Evolutionary conservation across 371 early-diverging fungal species (phyloP), one percentile per base, ranked within the genome.

Genomic region (Rhizopus stolonifer): DNA sequence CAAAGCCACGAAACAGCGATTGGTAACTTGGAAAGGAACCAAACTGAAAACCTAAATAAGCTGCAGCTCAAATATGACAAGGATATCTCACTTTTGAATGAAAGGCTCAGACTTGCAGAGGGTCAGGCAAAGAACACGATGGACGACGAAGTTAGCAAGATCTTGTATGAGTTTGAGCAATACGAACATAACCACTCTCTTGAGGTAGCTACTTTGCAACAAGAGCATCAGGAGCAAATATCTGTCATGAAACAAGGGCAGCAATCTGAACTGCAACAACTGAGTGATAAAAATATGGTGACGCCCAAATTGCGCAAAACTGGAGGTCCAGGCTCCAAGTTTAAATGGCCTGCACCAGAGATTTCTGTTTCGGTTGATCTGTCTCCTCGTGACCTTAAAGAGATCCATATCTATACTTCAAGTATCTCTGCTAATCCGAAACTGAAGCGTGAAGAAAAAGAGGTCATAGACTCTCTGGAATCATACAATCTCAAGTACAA

Each of bases 81-180:
- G 4, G 70, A 69, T 13, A 49, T 65, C 21, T 38, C 43, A 6
- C 45, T 39, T 3, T 38, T 77, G 14, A 57, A 54, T 11, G 64
- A 71, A 44, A 52, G 72, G 11, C 49, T 77, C 6, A 58, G 56
- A 4, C 38, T 52, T n/a, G 68, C 70, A 0, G 77, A 77, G 39
- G 58, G 42, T 13, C 56, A 67, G n/a, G 70, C 72, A n/a, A 73
- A 66, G 49, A 57, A 56, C 1, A 64, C 60, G 13, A 61, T 73
- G 42, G 64, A 77, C 42, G 69, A 68, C 49, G 77, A 77, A 36
- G 64, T 77, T 13, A 70, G 71, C 36, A 62, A 64, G 26, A 58
- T 77, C 6, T 25, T 77, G 31, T 66, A 65, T 10, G 77, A 77
- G 33, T 77, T 77, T 60, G 77, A 77, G 38, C 74, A 77, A 39